Conservation (phyloP, 768 basidiomycete genomes). For the Goffeauzyma gilvescens region DNA sequence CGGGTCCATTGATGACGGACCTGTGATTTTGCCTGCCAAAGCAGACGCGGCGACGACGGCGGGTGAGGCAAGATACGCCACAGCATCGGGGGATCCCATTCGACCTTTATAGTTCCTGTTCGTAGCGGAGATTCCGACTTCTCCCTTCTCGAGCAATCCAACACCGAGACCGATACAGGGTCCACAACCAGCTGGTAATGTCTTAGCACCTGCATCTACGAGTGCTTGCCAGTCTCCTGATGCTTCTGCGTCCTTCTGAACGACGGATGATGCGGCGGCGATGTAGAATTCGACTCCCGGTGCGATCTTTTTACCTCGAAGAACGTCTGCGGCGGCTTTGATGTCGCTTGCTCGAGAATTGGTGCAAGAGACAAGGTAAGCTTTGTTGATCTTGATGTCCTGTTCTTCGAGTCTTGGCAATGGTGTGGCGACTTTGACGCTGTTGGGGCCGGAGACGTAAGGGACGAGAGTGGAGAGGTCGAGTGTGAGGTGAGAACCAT, state of each 20-base stretch:
- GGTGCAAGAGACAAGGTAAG: slow-evolving; percentile 94
- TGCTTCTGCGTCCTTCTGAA: slow-evolving; percentile 73
- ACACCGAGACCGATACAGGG: slow-evolving; percentile 93
- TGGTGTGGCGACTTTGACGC: slow-evolving; percentile 88
- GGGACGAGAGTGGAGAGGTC: slow-evolving; percentile 87
- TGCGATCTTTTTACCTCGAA: slow-evolving; percentile 58
- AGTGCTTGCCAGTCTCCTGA: slow-evolving; percentile 76
- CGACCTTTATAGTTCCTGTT: slow-evolving; percentile 98
- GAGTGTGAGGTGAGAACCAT: slow-evolving; percentile 71
- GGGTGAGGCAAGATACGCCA: slow-evolving; percentile 87
- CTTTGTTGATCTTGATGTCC: slow-evolving; percentile 74
- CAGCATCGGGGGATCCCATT: slow-evolving; percentile 89
- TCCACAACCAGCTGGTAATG: slow-evolving; percentile 86
- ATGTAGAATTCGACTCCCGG: slow-evolving; percentile 91
- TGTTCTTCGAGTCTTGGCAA: slow-evolving; percentile 59
- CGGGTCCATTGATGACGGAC: slow-evolving; percentile 52
- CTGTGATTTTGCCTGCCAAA: slow-evolving; percentile 70
- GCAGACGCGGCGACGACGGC: slow-evolving; percentile 95
- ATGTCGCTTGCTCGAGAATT: slow-evolving; percentile 93
- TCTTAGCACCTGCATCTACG: slow-evolving; percentile 71
- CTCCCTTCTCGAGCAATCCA: slow-evolving; percentile 79
- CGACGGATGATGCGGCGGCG: slow-evolving; percentile 77
- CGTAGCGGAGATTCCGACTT: slow-evolving; percentile 91
- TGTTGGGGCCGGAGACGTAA: slow-evolving; percentile 91
- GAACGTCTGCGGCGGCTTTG: slow-evolving; percentile 72